Conservation (phyloP, 116 monocot species). For the Zostera marina region DNA sequence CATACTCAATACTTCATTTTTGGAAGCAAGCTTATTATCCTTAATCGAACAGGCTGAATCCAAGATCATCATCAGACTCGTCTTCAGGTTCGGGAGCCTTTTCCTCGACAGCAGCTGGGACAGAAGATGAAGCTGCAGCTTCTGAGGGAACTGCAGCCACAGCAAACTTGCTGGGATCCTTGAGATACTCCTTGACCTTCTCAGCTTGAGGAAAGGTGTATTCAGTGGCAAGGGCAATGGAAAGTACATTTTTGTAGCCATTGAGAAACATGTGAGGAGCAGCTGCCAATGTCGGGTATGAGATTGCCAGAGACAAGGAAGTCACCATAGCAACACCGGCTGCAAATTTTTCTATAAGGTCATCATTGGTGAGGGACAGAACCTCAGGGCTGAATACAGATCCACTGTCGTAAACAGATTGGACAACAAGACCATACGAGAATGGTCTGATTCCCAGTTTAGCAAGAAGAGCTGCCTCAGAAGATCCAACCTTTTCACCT, state of each 20-base stretch:
- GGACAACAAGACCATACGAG: constrained; percentile 50
- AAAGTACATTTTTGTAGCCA: constrained; percentile 44
- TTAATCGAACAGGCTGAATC: constrained; percentile 45
- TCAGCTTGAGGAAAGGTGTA: constrained; percentile 53
- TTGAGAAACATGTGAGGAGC: constrained; percentile 67
- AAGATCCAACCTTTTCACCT: constrained; percentile 60
- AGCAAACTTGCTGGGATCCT: constrained; percentile 64
- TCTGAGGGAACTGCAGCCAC: constrained; percentile 22
- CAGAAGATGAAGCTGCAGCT: constrained; percentile 5
- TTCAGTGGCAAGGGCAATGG: constrained; percentile 38
- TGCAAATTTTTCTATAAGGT: constrained; percentile 41
- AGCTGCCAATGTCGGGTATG: constrained; percentile 43
- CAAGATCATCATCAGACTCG: constrained; percentile 44
- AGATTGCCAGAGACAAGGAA: constrained; percentile 33
- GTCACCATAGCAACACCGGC: constrained; percentile 44
- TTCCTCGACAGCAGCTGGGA: constrained; percentile 18
- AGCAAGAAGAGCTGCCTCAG: constrained; percentile 51
- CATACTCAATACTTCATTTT: too few species aligned
- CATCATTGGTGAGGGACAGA: constrained; percentile 45
- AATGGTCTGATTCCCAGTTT: constrained; percentile 65
- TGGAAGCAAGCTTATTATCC: too few species aligned
- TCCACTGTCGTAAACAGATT: constrained; percentile 37
- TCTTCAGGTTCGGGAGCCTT: constrained; percentile 44
- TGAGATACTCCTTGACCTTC: constrained; percentile 47
- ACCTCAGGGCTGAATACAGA: constrained; percentile 47